Conservation (phyloP, 257 asterid species). For the Sherardia arvensis region DNA sequence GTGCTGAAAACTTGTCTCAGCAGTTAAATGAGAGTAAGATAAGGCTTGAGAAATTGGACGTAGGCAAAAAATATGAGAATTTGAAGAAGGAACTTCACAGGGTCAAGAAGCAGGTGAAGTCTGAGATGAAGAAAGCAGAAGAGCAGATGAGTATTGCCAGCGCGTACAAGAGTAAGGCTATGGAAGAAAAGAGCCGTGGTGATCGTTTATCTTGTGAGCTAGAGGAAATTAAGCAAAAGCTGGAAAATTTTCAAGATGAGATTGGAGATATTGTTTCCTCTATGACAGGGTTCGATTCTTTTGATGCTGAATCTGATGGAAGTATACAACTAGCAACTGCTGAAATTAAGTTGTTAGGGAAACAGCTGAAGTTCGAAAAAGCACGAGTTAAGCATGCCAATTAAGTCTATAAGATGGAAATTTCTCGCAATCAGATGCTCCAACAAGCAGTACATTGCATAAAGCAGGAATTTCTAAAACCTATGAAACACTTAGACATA, state of each 20-base stretch:
- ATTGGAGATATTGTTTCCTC: slow-evolving; percentile 36
- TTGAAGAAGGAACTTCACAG: slow-evolving; percentile 25
- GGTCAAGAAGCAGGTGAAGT: slow-evolving; percentile 42
- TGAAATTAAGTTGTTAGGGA: slow-evolving; percentile 37
- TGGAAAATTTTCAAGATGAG: slow-evolving; percentile 43
- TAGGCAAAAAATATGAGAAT: slow-evolving; percentile 32
- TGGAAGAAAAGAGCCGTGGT: slow-evolving; percentile 46
- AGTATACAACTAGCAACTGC: slow-evolving; percentile 32
- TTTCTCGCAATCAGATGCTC: slow-evolving; percentile 42
- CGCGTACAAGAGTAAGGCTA: slow-evolving; percentile 37
- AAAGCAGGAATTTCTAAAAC: slow-evolving; percentile 41
- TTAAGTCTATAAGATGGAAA: slow-evolving; percentile 50
- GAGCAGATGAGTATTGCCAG: slow-evolving; percentile 47
- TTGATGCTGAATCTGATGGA: slow-evolving; percentile 20
- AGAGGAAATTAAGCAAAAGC: slow-evolving; percentile 40
- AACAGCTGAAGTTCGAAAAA: slow-evolving; percentile 66
- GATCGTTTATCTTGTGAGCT: slow-evolving; percentile 43
- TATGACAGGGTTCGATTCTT: slow-evolving; percentile 18
- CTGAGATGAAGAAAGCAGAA: slow-evolving; percentile 47
- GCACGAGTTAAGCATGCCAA: slow-evolving; percentile 61
- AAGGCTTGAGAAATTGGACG: slow-evolving; percentile 38
- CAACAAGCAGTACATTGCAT: slow-evolving; percentile 49
- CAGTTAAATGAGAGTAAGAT: slow-evolving; percentile 45
- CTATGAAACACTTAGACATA: slow-evolving; percentile 43
- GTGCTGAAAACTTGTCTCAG: slow-evolving; percentile 39